phyloP scores from a whole-genome alignment of 2,329 filamentous ascomycete genomes.

The Fusarium sulawesiense region DNA sequence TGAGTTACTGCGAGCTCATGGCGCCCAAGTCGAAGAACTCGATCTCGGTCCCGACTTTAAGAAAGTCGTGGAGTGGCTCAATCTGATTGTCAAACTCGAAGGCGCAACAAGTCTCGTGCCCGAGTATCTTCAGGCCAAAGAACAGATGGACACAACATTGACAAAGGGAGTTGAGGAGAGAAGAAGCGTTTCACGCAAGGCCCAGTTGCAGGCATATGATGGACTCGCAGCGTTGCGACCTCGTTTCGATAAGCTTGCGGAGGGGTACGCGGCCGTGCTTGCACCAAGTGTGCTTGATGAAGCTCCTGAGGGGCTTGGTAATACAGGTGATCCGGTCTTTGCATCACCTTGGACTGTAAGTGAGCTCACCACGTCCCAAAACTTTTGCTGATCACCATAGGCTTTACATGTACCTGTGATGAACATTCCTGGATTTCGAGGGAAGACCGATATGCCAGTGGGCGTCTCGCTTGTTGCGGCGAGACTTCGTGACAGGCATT shows the following conservation, averaged over 20 bases:
- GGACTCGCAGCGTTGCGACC: slow-evolving; percentile 64
- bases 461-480: slow-evolving; percentile 64
- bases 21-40: slow-evolving; percentile 68
- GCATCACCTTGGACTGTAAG: slow-evolving; percentile 65
- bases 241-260: slow-evolving; percentile 63
- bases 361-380: slow-evolving; percentile 46
- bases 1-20: slow-evolving; percentile 56
- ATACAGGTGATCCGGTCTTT: slow-evolving; percentile 66
- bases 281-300: slow-evolving; percentile 70
- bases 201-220: slow-evolving; percentile 65
- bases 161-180: slow-evolving; percentile 63
- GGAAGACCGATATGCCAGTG: slow-evolving; percentile 63
- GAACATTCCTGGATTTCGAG: slow-evolving; percentile 72
- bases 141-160: slow-evolving; percentile 59
- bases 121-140: slow-evolving; percentile 62
- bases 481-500: slow-evolving; percentile 58
- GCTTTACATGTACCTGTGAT: slow-evolving; percentile 69
- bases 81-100: slow-evolving; percentile 62
- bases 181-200: slow-evolving; percentile 55
- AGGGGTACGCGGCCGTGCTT: slow-evolving; percentile 65
- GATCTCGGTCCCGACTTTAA: slow-evolving; percentile 62
- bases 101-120: slow-evolving; percentile 64
- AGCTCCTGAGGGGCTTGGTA: slow-evolving; percentile 63
- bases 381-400: slow-evolving; percentile 22
- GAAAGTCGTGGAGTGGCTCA: slow-evolving; percentile 63